Percentiles rank a stretch among this genome's conserved stretches.
Evolutionary conservation across 257 asterid species (phyloP).

Genomic region (Ligustrum vulgare): DNA sequence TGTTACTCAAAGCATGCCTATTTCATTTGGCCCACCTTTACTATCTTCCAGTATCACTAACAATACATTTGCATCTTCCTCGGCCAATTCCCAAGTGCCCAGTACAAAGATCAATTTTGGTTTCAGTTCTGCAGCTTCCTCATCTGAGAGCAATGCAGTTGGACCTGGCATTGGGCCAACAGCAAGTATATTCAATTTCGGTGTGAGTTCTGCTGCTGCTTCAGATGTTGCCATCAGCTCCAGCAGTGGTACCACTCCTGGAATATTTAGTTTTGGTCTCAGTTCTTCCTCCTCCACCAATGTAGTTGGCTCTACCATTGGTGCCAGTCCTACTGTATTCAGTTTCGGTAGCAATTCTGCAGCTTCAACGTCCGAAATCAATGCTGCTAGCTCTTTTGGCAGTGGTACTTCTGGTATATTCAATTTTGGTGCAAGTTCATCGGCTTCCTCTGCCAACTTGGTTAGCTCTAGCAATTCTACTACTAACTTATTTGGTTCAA

Average conservation of each 20-base stretch:
- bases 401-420: slow-evolving; percentile 28
- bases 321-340: slow-evolving; percentile 18
- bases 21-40: slow-evolving; percentile 28
- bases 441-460: slow-evolving; percentile 41
- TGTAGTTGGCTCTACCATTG: slow-evolving; percentile 30
- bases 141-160: slow-evolving; percentile 36
- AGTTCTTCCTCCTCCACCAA: slow-evolving; percentile 31
- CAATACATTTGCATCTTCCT: slow-evolving; percentile 32
- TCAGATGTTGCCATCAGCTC: slow-evolving; percentile 33
- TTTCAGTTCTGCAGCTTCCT: slow-evolving; percentile 38
- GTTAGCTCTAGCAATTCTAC: slow-evolving; percentile 37
- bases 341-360: slow-evolving; percentile 35
- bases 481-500: slow-evolving; percentile 42
- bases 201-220: slow-evolving; percentile 32
- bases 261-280: slow-evolving; percentile 39
- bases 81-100: slow-evolving; percentile 27
- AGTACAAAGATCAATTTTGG: slow-evolving; percentile 27
- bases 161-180: slow-evolving; percentile 33
- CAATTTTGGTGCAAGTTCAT: slow-evolving; percentile 40
- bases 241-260: slow-evolving; percentile 33
- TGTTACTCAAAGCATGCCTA: slow-evolving; percentile 32
- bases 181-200: slow-evolving; percentile 39
- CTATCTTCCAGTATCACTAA: slow-evolving; percentile 29
- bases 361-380: slow-evolving; percentile 25
- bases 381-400: slow-evolving; percentile 26